Percentiles rank a stretch among this genome's conserved stretches.
Evolutionary conservation across 179 eudicot genomes (phyloP).

Genomic region (Beta corolliflora): DNA sequence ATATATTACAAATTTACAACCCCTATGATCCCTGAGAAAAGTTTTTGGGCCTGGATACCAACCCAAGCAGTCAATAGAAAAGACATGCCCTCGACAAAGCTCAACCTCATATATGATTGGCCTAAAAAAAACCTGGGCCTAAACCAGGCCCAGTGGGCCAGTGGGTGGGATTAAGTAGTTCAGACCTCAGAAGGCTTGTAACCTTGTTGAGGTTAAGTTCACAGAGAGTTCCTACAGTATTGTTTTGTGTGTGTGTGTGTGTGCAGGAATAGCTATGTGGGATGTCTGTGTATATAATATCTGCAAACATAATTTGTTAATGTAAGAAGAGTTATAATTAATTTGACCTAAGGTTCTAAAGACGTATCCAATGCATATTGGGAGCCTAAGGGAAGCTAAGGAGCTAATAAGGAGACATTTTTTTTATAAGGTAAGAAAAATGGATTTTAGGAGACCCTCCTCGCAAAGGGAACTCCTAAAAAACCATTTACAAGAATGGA

Average conservation of each 20-base stretch:
- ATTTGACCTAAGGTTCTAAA: too few species aligned
- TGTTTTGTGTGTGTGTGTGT: not conserved
- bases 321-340: too few species aligned
- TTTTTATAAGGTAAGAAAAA: too few species aligned
- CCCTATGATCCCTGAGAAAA: slow-evolving; percentile 16
- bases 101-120: slow-evolving; percentile 16
- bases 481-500: too few species aligned
- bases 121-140: not conserved
- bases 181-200: not conserved
- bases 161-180: slow-evolving; percentile 1
- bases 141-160: not conserved
- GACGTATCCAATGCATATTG: too few species aligned
- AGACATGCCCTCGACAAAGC: slow-evolving; percentile 27
- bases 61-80: slow-evolving; percentile 17
- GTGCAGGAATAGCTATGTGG: not conserved
- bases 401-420: too few species aligned
- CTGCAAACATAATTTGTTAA: not conserved
- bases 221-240: slow-evolving; percentile 8
- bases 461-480: too few species aligned
- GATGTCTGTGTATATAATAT: not conserved
- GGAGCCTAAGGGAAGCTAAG: too few species aligned
- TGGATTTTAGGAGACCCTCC: too few species aligned
- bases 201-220: slow-evolving; percentile 19
- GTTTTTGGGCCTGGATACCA: not conserved
- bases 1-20: slow-evolving; percentile 16